These are phyloP conservation scores for Ricinus communis DNA, from an alignment of 345 rosid species.

Conservation along the genomic window DNA sequence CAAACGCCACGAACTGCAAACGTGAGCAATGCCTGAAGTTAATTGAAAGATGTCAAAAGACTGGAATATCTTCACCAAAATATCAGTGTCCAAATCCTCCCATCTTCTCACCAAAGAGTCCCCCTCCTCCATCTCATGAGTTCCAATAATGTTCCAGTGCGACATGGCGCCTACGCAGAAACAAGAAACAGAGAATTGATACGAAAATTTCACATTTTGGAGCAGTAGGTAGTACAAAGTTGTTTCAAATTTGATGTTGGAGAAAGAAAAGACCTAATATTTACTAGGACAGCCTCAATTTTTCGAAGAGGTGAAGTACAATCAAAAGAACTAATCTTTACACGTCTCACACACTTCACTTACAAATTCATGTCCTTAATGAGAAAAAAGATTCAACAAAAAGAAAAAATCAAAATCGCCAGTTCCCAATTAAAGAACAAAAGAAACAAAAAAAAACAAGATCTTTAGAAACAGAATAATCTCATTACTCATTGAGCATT, in stretches of 20 bases:
- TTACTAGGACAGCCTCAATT: too few relatives aligned
- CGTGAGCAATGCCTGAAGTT: slow-evolving; percentile 67
- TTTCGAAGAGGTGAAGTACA: too few relatives aligned
- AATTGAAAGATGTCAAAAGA: slow-evolving; percentile 52
- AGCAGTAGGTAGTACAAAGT: not conserved
- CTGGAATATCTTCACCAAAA: slow-evolving; percentile 65
- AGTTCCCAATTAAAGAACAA: not conserved
- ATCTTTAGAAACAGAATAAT: not conserved
- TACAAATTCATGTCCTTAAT: not conserved
- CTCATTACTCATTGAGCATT: not conserved
- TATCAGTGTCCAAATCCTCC: slow-evolving; percentile 78
- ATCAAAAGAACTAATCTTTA: not conserved
- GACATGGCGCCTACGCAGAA: not conserved
- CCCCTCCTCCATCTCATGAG: slow-evolving; percentile 49
- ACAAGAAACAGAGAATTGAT: not conserved
- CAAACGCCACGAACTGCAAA: slow-evolving; percentile 73
- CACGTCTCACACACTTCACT: not conserved
- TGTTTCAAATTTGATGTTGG: not conserved
- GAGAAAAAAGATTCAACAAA: too few relatives aligned
- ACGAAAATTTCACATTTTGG: too few relatives aligned
- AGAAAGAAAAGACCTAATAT: not conserved
- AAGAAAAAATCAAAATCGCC: not conserved
- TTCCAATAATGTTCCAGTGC: not conserved
- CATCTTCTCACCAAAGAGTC: slow-evolving; percentile 47
- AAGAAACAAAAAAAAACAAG: not conserved